Percentiles rank a stretch among this genome's conserved stretches.
These are phyloP conservation scores for Pseudopyrenochaeta lycopersici DNA, from an alignment of 2,329 filamentous ascomycete species.

Conservation along the genomic window DNA sequence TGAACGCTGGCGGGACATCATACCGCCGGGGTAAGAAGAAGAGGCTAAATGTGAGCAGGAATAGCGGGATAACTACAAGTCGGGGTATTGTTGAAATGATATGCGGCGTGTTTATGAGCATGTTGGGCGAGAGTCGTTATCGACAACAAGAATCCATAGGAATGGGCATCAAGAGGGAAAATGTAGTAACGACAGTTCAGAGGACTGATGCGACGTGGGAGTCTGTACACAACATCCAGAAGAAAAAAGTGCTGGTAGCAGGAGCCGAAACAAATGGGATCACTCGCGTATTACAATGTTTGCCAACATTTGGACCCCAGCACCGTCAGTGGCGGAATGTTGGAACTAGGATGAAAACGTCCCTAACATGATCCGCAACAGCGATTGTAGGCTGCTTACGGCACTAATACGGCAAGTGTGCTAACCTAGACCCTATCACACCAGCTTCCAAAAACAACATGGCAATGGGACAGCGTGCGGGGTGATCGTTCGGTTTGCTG, in stretches of 20 bases:
- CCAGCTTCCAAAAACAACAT: neutral
- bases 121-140: constrained; percentile 8
- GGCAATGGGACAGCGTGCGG: neutral
- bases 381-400: neutral
- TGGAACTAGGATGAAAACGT: constrained; percentile 6
- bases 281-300: neutral
- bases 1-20: constrained; percentile 4
- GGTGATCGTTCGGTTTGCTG: neutral
- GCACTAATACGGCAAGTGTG: neutral
- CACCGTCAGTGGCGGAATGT: constrained; percentile 3
- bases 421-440: neutral
- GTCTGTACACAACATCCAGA: neutral
- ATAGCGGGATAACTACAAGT: constrained; percentile 16
- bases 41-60: constrained; percentile 16
- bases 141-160: constrained; percentile 4
- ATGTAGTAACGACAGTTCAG: neutral
- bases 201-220: neutral
- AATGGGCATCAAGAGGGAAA: neutral
- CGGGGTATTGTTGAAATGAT: constrained; percentile 19
- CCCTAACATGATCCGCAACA: neutral
- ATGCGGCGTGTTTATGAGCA: constrained; percentile 20
- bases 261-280: neutral
- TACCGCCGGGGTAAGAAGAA: constrained; percentile 19
- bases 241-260: neutral
- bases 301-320: neutral